phyloP scores from a whole-genome alignment of 768 basidiomycete species.

The Xanthoconium purpureum region DNA sequence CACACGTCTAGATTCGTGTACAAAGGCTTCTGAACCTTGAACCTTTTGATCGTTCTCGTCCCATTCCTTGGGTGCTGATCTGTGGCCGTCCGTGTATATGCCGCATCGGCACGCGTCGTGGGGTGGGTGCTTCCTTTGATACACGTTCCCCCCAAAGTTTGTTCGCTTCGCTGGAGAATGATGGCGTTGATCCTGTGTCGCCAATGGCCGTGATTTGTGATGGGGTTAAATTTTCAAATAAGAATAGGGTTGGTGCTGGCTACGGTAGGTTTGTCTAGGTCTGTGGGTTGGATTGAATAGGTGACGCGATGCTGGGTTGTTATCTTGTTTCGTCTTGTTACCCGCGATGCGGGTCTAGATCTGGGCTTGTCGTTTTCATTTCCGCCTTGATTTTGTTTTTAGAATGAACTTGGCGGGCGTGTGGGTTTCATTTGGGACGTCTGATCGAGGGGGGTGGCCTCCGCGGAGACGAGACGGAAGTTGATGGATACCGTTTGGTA shows the following conservation, averaged over 20 bases:
- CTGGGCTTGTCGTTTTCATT: constrained; percentile 1
- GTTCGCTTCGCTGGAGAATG: background rate
- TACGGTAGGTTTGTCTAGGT: constrained; percentile 51
- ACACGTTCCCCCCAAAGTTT: constrained; percentile 4
- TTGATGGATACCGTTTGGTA: no score
- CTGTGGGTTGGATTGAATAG: constrained; percentile 11
- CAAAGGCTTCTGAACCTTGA: no score
- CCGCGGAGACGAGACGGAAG: no score
- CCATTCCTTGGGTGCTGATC: no score
- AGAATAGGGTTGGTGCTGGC: background rate
- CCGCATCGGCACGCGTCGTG: constrained; percentile 1
- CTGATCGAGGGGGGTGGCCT: no score
- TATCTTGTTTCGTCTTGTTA: background rate
- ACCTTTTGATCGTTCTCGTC: no score
- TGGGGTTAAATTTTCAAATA: background rate
- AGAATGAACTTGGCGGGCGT: no score
- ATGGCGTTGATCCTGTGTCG: background rate
- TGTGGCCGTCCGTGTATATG: background rate
- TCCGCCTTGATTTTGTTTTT: background rate
- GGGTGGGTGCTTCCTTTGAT: constrained; percentile 10
- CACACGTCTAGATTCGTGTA: no score
- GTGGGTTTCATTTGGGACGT: background rate
- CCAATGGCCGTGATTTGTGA: background rate
- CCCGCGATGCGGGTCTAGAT: background rate
- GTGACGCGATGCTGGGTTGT: background rate